These are phyloP conservation scores for Penicillium sp. DNA, from an alignment of 2,329 filamentous ascomycete species.

Conservation along the genomic window DNA sequence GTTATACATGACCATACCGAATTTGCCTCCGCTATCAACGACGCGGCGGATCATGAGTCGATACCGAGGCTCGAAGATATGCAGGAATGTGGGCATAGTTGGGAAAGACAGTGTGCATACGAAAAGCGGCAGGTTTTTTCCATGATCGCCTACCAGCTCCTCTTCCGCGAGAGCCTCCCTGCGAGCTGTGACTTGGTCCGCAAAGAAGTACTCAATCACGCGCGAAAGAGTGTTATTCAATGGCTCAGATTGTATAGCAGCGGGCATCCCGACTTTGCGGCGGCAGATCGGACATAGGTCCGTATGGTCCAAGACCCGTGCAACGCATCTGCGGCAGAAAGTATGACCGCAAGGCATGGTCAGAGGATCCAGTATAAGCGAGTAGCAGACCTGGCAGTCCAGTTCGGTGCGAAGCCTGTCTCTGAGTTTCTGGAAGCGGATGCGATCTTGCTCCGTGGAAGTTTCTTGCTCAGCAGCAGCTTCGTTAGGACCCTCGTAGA, in stretches of 20 bases:
- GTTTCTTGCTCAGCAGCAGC: slow-evolving; percentile 5
- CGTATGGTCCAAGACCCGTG: slow-evolving; percentile 70
- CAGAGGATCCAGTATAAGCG: slow-evolving; percentile 71
- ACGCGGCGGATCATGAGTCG: slow-evolving; percentile 80
- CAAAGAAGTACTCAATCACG: slow-evolving; percentile 65
- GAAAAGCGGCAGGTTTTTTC: slow-evolving; percentile 66
- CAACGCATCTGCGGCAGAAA: slow-evolving; percentile 75
- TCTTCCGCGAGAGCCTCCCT: slow-evolving; percentile 55
- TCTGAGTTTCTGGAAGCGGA: slow-evolving; percentile 52
- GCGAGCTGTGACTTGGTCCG: slow-evolving; percentile 58
- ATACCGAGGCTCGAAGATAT: slow-evolving; percentile 91
- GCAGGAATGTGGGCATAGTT: slow-evolving; percentile 74
- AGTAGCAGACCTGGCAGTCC: slow-evolving; percentile 86
- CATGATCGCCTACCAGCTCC: slow-evolving; percentile 48
- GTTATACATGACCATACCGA: slow-evolving; percentile 79
- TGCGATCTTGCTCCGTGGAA: slow-evolving; percentile 7
- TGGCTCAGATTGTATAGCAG: slow-evolving; percentile 47
- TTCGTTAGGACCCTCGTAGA: slow-evolving; percentile 38
- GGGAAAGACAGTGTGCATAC: slow-evolving; percentile 79
- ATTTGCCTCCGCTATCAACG: slow-evolving; percentile 63
- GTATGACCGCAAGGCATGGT: slow-evolving; percentile 87
- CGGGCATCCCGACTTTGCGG: slow-evolving; percentile 53
- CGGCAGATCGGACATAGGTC: slow-evolving; percentile 77
- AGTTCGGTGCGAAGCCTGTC: slow-evolving; percentile 63
- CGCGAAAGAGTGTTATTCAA: slow-evolving; percentile 60